Evolutionary conservation across 2,329 filamentous ascomycete species (phyloP).

Genomic region (Trichocomaceae sp.): DNA sequence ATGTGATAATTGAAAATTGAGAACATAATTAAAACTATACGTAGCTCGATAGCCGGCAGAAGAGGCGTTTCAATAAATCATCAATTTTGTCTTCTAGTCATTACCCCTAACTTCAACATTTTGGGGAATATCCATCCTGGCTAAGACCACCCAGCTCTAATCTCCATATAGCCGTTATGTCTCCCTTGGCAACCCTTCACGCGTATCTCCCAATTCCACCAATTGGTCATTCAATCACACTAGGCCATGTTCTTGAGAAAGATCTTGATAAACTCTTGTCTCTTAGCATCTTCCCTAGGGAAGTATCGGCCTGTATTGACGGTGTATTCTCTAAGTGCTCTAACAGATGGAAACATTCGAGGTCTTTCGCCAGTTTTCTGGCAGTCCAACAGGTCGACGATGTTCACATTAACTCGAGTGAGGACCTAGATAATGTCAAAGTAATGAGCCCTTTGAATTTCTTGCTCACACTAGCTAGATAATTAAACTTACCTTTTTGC

Average conservation of each 20-base stretch:
- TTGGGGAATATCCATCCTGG: too few relatives aligned
- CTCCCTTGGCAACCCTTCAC: too few relatives aligned
- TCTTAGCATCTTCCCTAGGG: conserved; percentile 15
- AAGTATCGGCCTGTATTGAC: neutral
- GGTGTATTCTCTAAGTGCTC: conserved; percentile 18
- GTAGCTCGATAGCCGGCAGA: neutral
- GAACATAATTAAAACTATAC: neutral
- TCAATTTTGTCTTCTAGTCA: neutral
- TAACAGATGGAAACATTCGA: conserved; percentile 14
- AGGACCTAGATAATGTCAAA: conserved; percentile 16
- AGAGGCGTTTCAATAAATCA: neutral
- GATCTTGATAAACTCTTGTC: conserved; percentile 18
- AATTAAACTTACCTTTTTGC: conserved; percentile 20
- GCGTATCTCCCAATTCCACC: neutral
- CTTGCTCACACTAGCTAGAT: neutral
- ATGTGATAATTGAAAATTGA: too few relatives aligned
- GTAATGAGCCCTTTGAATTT: neutral
- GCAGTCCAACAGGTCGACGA: conserved; percentile 26
- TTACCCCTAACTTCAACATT: too few relatives aligned
- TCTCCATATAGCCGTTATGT: too few relatives aligned
- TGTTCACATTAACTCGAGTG: conserved; percentile 21
- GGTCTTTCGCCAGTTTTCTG: conserved; percentile 9
- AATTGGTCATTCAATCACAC: neutral
- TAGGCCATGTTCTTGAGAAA: conserved; percentile 16
- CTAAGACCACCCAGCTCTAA: neutral